Evolutionary conservation across 2,329 filamentous ascomycete species (phyloP).

Genomic region (Huntiella savannae): DNA sequence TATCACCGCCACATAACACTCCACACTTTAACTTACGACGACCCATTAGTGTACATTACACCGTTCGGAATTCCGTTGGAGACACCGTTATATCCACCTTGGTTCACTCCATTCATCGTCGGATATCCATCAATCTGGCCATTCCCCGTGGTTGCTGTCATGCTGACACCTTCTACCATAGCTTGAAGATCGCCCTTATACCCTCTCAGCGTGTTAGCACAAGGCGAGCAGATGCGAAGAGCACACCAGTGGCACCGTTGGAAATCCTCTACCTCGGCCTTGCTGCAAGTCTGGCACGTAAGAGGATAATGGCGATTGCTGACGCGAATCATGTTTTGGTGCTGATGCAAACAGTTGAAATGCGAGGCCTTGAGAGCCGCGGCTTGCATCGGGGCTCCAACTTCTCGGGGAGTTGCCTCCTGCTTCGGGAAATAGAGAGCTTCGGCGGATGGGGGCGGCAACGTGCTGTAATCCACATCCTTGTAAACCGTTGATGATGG

Average conservation of each 20-base stretch:
- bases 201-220: constrained; percentile 23
- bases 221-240: constrained; percentile 31
- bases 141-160: no score
- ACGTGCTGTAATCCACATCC: constrained; percentile 19
- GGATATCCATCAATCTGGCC: no score
- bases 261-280: constrained; percentile 21
- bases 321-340: constrained; percentile 28
- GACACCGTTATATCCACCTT: no score
- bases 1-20: no score
- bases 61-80: no score
- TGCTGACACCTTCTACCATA: constrained; percentile 18
- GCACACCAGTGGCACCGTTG: constrained; percentile 32
- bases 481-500: constrained; percentile 22
- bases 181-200: constrained; percentile 25
- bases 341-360: constrained; percentile 28
- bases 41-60: no score
- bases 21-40: no score
- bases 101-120: no score
- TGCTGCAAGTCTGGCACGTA: constrained; percentile 31
- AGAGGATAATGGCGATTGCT: constrained; percentile 31
- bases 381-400: constrained; percentile 22
- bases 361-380: constrained; percentile 25
- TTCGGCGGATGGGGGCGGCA: constrained; percentile 19
- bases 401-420: not conserved
- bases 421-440: constrained; percentile 21